phyloP scores from a whole-genome alignment of 2,329 filamentous ascomycete genomes.

The Hirsutella minnesotensis region DNA sequence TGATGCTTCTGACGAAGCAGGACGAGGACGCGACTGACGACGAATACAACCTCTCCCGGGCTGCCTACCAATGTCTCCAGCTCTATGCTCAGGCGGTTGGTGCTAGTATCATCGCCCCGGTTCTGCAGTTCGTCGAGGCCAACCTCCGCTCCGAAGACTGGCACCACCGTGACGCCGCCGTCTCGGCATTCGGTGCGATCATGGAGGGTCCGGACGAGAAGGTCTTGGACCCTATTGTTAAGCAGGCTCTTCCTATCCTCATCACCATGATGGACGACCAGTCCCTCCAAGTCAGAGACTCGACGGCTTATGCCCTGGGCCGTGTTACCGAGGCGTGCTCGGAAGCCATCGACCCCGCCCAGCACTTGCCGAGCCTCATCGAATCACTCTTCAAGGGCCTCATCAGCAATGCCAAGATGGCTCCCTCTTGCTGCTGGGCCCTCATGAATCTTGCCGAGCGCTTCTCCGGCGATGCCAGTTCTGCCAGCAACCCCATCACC shows the following conservation, averaged over 20 bases:
- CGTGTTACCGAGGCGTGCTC: constrained; percentile 92
- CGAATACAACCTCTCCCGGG: constrained; percentile 93
- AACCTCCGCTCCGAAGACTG: constrained; percentile 87
- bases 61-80: constrained; percentile 91
- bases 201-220: constrained; percentile 97
- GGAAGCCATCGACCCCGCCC: constrained; percentile 74
- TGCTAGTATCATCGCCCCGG: constrained; percentile 70
- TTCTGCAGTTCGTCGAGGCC: constrained; percentile 82
- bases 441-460: constrained; percentile 96
- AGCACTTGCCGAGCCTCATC: constrained; percentile 77
- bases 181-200: constrained; percentile 94
- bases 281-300: constrained; percentile 86
- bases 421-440: constrained; percentile 96
- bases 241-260: constrained; percentile 84
- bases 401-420: constrained; percentile 89
- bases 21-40: constrained; percentile 95
- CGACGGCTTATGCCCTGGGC: constrained; percentile 88
- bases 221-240: constrained; percentile 84
- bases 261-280: constrained; percentile 87
- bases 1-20: constrained; percentile 85
- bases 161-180: constrained; percentile 89
- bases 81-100: constrained; percentile 90
- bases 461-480: constrained; percentile 78
- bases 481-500: constrained; percentile 68
- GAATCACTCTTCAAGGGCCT: constrained; percentile 82